Conservation (phyloP, 495 filamentous ascomycete genomes). For the Annulohypoxylon nitens region DNA sequence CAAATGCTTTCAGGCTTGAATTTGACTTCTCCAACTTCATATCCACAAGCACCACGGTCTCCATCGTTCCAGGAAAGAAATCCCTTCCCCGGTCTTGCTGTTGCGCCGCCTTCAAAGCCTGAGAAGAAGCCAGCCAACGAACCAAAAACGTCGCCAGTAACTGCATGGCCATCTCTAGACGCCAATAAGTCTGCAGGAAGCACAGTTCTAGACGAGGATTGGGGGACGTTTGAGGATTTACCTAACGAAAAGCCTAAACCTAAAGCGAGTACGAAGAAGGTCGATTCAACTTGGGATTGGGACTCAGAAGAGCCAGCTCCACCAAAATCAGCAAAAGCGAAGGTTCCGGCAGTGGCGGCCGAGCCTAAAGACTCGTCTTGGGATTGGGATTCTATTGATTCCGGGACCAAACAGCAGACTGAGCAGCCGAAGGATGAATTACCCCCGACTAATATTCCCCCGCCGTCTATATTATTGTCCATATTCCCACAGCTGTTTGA, state of each 20-base stretch:
- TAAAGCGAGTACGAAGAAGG: slow-evolving; percentile 30
- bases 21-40: slow-evolving; percentile 44
- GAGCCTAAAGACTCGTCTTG: slow-evolving; percentile 39
- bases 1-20: slow-evolving; percentile 40
- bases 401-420: slow-evolving; percentile 33
- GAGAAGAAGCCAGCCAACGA: slow-evolving; percentile 48
- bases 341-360: slow-evolving; percentile 1
- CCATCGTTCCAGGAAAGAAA: slow-evolving; percentile 66
- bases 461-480: slow-evolving; percentile 84
- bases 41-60: slow-evolving; percentile 64
- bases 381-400: slow-evolving; percentile 49
- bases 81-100: slow-evolving; percentile 58
- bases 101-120: slow-evolving; percentile 56
- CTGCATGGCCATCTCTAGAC: slow-evolving; percentile 59
- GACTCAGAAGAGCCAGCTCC: slow-evolving; percentile 51
- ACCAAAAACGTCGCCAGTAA: slow-evolving; percentile 56
- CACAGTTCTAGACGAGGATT: slow-evolving; percentile 64
- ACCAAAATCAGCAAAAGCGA: slow-evolving; percentile 26
- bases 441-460: slow-evolving; percentile 89
- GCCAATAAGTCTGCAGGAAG: slow-evolving; percentile 36
- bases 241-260: slow-evolving; percentile 47
- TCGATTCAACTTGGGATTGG: slow-evolving; percentile 57
- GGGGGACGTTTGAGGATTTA: slow-evolving; percentile 70
- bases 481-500: slow-evolving; percentile 77
- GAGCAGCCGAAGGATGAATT: slow-evolving; percentile 50